A percentile compares a stretch with the other conserved stretches of the same genome.
Conservation (phyloP, 164 flowering plant genomes). For the Platanus orientalis region DNA sequence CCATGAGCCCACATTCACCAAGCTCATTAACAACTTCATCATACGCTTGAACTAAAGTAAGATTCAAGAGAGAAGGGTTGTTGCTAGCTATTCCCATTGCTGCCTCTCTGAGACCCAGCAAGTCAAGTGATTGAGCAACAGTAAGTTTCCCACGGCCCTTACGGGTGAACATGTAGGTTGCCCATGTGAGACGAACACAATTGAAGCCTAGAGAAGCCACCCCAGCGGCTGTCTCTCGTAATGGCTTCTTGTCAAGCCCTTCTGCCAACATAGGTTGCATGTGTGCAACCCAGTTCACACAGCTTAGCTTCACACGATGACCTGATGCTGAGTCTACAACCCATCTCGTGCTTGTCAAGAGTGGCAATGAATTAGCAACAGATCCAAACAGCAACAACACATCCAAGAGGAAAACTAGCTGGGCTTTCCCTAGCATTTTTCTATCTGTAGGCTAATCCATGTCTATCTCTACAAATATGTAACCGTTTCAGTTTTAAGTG, state of each 20-base stretch:
- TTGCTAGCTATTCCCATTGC: slow-evolving; percentile 19
- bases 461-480: neutral
- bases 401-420: neutral
- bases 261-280: slow-evolving; percentile 39
- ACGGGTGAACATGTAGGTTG: slow-evolving; percentile 39
- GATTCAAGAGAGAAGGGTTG: slow-evolving; percentile 29
- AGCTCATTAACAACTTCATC: slow-evolving; percentile 28
- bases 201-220: slow-evolving; percentile 39
- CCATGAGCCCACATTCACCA: slow-evolving; percentile 24
- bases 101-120: slow-evolving; percentile 17
- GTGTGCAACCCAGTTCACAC: slow-evolving; percentile 54
- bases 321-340: slow-evolving; percentile 32
- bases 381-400: slow-evolving; percentile 4
- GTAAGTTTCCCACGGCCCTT: slow-evolving; percentile 7
- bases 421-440: neutral
- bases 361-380: slow-evolving; percentile 24
- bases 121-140: slow-evolving; percentile 21
- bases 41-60: slow-evolving; percentile 25
- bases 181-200: slow-evolving; percentile 52
- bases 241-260: slow-evolving; percentile 43
- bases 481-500: neutral
- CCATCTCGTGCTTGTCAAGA: slow-evolving; percentile 44
- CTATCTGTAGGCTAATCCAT: neutral
- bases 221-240: slow-evolving; percentile 19
- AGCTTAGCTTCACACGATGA: slow-evolving; percentile 38